Evolutionary conservation across 495 filamentous ascomycete species (phyloP).

Genomic region (Neurospora tetraspora): DNA sequence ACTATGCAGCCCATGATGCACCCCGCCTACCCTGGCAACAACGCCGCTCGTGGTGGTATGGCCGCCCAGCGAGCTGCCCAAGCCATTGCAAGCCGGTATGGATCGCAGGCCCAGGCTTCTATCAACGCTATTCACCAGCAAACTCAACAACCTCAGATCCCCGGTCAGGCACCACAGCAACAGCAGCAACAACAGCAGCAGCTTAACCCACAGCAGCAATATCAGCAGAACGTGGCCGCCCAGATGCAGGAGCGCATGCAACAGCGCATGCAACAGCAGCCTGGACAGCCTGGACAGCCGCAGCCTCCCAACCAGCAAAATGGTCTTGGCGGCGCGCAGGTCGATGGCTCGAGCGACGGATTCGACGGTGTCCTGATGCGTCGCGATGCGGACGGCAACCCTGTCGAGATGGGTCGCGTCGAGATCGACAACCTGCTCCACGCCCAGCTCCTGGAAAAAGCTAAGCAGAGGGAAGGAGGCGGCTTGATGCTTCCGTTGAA

Average conservation of each 20-base stretch:
- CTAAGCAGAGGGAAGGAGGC: conserved; percentile 63
- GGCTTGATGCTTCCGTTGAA: conserved; percentile 68
- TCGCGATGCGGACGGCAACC: conserved; percentile 23
- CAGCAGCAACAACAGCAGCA: conserved; percentile 37
- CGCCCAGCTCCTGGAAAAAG: conserved; percentile 55
- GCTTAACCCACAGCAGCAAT: conserved; percentile 28
- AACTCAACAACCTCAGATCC: conserved; percentile 14
- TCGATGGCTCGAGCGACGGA: conserved; percentile 43
- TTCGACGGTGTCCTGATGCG: conserved; percentile 42
- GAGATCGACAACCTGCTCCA: conserved; percentile 54
- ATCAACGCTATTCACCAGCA: conserved; percentile 45
- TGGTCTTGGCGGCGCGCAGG: conserved; percentile 30
- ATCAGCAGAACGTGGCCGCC: conserved; percentile 11
- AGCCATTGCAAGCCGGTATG: conserved; percentile 60
- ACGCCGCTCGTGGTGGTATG: conserved; percentile 19
- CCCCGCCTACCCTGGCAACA: conserved; percentile 4
- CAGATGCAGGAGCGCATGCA: conserved; percentile 23
- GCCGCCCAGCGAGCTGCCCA: conserved; percentile 58
- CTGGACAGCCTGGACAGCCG: conserved; percentile 22
- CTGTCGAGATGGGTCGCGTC: conserved; percentile 38
- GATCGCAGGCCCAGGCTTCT: conserved; percentile 56
- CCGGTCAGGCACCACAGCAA: conserved; percentile 16
- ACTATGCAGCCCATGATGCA: conserved; percentile 1
- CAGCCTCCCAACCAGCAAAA: conserved; percentile 28
- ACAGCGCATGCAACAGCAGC: conserved; percentile 18